A percentile compares a stretch with the other conserved stretches of the same genome.
These are phyloP conservation scores for Nannizziopsis arthrosporioides DNA, from an alignment of 2,329 filamentous ascomycete species.

Conservation along the genomic window DNA sequence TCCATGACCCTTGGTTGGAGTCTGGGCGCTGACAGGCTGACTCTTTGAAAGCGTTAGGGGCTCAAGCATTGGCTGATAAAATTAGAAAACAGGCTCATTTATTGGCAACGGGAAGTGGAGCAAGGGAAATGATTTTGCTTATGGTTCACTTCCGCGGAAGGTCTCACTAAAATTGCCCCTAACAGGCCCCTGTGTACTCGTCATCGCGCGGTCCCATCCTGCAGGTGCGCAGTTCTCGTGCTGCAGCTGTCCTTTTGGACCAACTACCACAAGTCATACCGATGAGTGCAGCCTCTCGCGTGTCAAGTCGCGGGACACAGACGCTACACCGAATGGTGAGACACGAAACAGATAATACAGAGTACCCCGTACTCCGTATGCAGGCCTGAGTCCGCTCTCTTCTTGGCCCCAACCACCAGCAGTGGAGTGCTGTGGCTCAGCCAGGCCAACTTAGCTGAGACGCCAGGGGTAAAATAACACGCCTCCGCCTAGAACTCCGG, in stretches of 20 bases:
- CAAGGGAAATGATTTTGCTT: not conserved
- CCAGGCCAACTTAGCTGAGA: not conserved
- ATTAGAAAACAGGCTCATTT: not conserved
- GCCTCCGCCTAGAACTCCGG: not conserved
- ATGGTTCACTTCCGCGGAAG: too few relatives aligned
- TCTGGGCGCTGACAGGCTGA: too few relatives aligned
- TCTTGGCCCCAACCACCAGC: constrained; percentile 1
- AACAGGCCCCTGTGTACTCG: too few relatives aligned
- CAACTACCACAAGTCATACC: too few relatives aligned
- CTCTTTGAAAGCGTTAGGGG: too few relatives aligned
- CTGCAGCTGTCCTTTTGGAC: too few relatives aligned
- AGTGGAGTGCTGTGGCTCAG: constrained; percentile 7
- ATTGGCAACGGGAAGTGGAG: constrained; percentile 3
- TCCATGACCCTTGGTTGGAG: not conserved
- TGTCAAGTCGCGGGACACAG: too few relatives aligned
- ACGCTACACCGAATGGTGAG: not conserved
- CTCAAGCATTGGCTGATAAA: constrained; percentile 1
- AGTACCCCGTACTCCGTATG: too few relatives aligned
- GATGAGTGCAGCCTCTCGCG: too few relatives aligned
- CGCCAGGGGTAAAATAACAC: constrained; percentile 1
- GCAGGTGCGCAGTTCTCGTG: too few relatives aligned
- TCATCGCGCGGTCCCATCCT: too few relatives aligned
- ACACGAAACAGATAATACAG: not conserved
- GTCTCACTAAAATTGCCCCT: too few relatives aligned
- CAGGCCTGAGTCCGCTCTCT: not conserved